Base-by-base conservation (phyloP, 345 rosid genomes). In the Rhizophora apiculata region DNA sequence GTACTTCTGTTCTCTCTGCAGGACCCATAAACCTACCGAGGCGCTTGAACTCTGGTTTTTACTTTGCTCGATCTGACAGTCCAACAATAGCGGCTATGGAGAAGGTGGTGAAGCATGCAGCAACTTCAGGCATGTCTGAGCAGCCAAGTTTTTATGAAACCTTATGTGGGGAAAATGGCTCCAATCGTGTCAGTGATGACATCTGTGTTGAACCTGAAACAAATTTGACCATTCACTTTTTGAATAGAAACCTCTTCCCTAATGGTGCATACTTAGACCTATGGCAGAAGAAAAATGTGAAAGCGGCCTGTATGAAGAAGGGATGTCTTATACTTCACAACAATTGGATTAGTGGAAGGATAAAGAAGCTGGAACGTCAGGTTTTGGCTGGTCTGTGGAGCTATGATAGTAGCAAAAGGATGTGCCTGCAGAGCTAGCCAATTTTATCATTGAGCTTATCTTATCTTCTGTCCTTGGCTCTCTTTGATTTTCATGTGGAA, bases 111-210 rank as follows among this genome's bases (percentile, higher is more conserved):
- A 84, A 85, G 74, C 98, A 94, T 20, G 97, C 96, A 60, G 85
- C 92, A 36, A 81, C 71, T 22, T 91, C 98, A 2, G 79, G 84
- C 67, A 67, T 91, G 29, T 91, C 97, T 0, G 98, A 91, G 80
- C 97, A 94, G 79, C 96, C 99, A 43, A 89, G 99, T 82, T 89
- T 94, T 77, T 94, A 94, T 24, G 99, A 89, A 73, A 84, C 85
- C 5, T 71, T 94, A 79, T 91, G 98, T 54, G 98, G 97, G 58
- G 93, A 84, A 83, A 91, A 86, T 18, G 99, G 99, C 39, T 60
- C 70, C 46, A 62, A 82, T 67, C 86, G 95, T 0, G 13, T 81
- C 51, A 87, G 95, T 63, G 76, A 88, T 48, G 74, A 87, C 71
- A 76, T 27, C 68, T 91, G 97, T 61, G 26, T 87, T 46, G 96